Evolutionary conservation across 352 stramenopile genomes (phyloP), one percentile per base, ranked within the genome.

Genomic region (Pythium aphanidermatum): DNA sequence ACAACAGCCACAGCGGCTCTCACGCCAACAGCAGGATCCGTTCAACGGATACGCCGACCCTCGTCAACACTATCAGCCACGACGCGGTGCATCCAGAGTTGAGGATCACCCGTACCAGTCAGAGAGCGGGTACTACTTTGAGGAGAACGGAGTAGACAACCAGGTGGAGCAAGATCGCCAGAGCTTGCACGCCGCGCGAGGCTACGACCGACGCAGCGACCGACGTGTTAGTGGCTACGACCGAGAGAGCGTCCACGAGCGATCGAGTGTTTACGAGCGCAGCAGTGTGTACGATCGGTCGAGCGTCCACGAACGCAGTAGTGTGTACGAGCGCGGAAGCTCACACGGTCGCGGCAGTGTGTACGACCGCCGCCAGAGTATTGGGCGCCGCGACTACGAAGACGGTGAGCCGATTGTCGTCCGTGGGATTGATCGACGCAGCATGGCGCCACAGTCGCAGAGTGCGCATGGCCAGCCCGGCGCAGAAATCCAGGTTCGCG

Each of bases 401-500:
- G 16, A 32, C 24, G 55, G 37, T 8, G 34, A 50, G 32, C 47
- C 68, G 36, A 64, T 58, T 34, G 54, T 67, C 29, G 25, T 56
- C 6, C 46, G 46, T 19, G 65, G 48, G 30, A 16, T 59, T 28
- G 38, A 28, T 40, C 12, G 25, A n/a, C n/a, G n/a, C n/a, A n/a
- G 35, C 43, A 46, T 35, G 55, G 47, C 38, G 46, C 60, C 20
- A 20, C 45, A 41, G 47, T 39, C 26, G 14, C 11, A n/a, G n/a
- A n/a, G n/a, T n/a, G n/a, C n/a, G n/a, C n/a, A n/a, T n/a, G n/a
- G n/a, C n/a, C n/a, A 48, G 8, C 23, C 29, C 8, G 25, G 8
- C 4, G 25, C 40, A 14, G 28, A 28, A 25, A 13, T 11, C 8
- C 11, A 14, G 29, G 30, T 32, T 6, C 30, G 20, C 5, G 37